Percentiles rank a stretch among this genome's conserved stretches.
These are phyloP conservation scores for Linnemannia exigua DNA, from an alignment of 192 early-diverging fungal genomes.

Conservation along the genomic window DNA sequence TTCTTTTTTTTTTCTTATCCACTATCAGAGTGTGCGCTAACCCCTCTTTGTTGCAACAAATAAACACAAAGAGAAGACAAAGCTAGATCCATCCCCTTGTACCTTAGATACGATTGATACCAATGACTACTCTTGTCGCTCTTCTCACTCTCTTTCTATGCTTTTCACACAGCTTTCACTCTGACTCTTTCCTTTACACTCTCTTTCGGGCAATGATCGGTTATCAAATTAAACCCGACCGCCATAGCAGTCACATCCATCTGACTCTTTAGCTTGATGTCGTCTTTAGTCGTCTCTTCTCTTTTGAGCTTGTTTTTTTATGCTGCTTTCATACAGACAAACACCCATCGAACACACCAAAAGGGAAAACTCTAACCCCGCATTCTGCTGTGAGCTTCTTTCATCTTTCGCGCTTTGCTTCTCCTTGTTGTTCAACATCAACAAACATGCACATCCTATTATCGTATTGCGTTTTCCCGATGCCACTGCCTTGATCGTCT, in stretches of 20 bases:
- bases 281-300: background rate
- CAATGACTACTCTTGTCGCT: background rate
- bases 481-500: background rate
- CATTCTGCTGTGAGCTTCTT: conserved; percentile 30
- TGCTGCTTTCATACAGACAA: background rate
- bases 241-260: background rate
- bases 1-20: background rate
- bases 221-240: background rate
- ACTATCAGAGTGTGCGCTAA: background rate
- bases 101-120: background rate
- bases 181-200: background rate
- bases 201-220: background rate
- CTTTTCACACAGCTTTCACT: background rate
- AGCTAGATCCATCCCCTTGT: background rate
- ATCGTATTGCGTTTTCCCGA: background rate
- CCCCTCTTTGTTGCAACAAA: background rate
- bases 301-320: background rate
- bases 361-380: conserved; percentile 49
- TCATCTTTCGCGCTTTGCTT: background rate
- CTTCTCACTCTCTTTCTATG: background rate
- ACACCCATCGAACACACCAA: background rate
- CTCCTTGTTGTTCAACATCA: no score
- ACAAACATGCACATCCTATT: background rate
- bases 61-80: background rate
- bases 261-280: background rate